Percentiles rank a stretch among this genome's conserved stretches.
Conservation (phyloP, 2,329 filamentous ascomycete genomes). For the Gaeumannomyces sp. region DNA sequence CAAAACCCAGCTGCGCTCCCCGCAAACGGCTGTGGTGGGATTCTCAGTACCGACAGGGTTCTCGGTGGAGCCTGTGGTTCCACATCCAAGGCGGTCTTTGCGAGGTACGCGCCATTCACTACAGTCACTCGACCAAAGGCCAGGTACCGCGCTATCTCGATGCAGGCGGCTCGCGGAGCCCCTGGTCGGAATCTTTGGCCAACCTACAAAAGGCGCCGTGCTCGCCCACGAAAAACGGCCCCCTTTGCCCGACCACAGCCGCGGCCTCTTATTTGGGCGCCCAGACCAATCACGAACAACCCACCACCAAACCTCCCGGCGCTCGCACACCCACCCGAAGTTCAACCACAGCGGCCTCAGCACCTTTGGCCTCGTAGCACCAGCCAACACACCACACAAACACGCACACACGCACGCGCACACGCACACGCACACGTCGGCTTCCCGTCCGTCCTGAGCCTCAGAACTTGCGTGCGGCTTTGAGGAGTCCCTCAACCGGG, state of each 20-base stretch:
- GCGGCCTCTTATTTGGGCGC: background rate
- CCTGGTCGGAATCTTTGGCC: background rate
- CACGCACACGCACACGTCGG: too few relatives aligned
- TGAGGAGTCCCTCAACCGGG: background rate
- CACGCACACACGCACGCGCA: too few relatives aligned
- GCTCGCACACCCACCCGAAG: background rate
- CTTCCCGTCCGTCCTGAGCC: background rate
- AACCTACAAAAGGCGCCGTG: slow-evolving; percentile 1
- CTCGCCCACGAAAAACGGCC: background rate
- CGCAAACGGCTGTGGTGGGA: background rate
- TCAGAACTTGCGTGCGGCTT: background rate
- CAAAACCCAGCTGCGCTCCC: background rate
- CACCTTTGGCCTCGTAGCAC: background rate
- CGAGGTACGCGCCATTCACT: background rate
- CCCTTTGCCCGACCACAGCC: background rate
- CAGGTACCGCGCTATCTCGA: background rate
- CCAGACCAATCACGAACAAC: background rate
- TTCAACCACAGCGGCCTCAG: background rate
- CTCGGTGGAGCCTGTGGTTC: background rate
- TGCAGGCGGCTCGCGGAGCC: background rate
- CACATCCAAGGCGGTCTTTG: background rate
- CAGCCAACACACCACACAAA: background rate
- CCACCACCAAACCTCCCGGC: too few relatives aligned
- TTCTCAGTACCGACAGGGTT: background rate
- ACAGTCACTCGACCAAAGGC: too few relatives aligned